Percentiles rank a stretch among this genome's conserved stretches.
Evolutionary conservation across 73 alveolate species (phyloP).

Genomic region (Paramecium tetraurelia): DNA sequence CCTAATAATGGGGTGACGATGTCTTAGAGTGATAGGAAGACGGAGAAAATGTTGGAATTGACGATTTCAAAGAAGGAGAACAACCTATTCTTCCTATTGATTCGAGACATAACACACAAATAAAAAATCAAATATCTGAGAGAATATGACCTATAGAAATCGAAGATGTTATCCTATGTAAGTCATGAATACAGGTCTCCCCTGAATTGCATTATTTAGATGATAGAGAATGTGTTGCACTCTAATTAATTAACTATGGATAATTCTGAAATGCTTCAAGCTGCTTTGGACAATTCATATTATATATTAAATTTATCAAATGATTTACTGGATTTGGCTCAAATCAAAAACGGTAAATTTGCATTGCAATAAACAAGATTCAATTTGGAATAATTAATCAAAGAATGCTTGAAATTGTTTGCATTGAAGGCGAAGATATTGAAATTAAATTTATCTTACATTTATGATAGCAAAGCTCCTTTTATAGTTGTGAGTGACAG

Average conservation of each 20-base stretch:
- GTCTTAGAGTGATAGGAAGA: not conserved
- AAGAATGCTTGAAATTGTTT: slow-evolving; percentile 39
- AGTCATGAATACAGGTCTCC: slow-evolving; percentile 60
- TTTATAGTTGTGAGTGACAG: slow-evolving; percentile 37
- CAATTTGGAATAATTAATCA: slow-evolving; percentile 5
- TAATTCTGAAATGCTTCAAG: not conserved
- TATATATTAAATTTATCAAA: slow-evolving; percentile 54
- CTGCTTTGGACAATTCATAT: slow-evolving; percentile 50
- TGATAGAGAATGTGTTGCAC: slow-evolving; percentile 1
- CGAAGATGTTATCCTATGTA: slow-evolving; percentile 57
- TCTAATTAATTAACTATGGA: not conserved
- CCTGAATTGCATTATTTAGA: slow-evolving; percentile 44
- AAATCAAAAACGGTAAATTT: slow-evolving; percentile 49
- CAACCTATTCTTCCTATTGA: not conserved
- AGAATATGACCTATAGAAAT: slow-evolving; percentile 41
- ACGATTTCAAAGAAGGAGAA: not conserved
- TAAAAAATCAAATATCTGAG: slow-evolving; percentile 41
- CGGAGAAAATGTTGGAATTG: not conserved
- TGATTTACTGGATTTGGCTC: slow-evolving; percentile 57
- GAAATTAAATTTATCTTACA: not conserved
- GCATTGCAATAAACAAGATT: not conserved
- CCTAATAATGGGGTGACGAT: not conserved
- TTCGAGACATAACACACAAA: slow-evolving; percentile 49
- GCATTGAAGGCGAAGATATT: slow-evolving; percentile 13
- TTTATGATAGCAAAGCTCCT: not conserved